Base-by-base conservation (phyloP, 1,284 basidiomycete species). In the Agroathelia rolfsii region DNA sequence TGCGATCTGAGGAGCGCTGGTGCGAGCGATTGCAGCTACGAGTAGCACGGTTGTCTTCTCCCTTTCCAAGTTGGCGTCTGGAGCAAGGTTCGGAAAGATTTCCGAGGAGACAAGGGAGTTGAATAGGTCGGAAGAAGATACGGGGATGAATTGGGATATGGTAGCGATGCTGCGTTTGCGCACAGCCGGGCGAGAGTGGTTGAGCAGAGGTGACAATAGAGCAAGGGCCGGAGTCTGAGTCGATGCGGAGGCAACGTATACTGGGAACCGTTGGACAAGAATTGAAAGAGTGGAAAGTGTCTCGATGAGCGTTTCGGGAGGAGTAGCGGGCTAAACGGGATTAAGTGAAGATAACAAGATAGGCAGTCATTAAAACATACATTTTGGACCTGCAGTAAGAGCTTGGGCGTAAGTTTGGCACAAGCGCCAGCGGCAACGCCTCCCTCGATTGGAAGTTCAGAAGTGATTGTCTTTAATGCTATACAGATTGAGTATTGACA, bases 391-490 rank as follows among this genome's bases (percentile, higher is more conserved):
- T 92, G 83, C 3, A 61, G 66, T 9, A 93, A 69, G 7, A 95
- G 65, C 50, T 84, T 86, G n/a, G 87, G 85, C 0, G 83, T 78
- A 28, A 96, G 65, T 57, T 84, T 89, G 29, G 76, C 76, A 47
- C 86, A 87, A n/a, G 84, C 81, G 23, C 76, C 79, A 1, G 64
- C 64, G 2, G 86, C 84, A 34, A 90, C 75, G 43, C 75, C 76
- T 30, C 84, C 80, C 35, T 85, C 81, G 6, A 72, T 68, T 3
- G 88, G 84, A 35, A 97, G 68, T 55, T 95, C 89, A 11, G 82
- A 71, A 0, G 92, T 89, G 46, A 97, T 92, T 1, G 89, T 94
- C 61, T 96, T 97, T 43, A 98, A 67, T 3, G 90, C 89, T 90
- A 44, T n/a, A n/a, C n/a, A n/a, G n/a, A n/a, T n/a, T n/a, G n/a